phyloP scores from a whole-genome alignment of 2,329 filamentous ascomycete genomes.

The Dactylellina leptospora region DNA sequence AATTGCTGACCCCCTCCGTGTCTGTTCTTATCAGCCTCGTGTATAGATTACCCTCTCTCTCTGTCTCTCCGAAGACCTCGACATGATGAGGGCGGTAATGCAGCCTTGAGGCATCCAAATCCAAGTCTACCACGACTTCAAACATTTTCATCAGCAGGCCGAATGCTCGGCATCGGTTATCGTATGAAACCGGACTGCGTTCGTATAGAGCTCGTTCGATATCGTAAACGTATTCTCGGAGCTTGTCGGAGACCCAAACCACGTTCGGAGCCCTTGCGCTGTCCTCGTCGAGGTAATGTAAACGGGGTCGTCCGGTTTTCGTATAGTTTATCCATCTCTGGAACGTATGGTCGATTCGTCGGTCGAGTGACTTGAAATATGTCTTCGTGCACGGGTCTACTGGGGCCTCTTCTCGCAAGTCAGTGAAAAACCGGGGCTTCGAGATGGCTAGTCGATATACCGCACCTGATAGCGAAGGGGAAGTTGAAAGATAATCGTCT shows the following conservation, averaged over 20 bases:
- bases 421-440: conserved; percentile 47
- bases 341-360: conserved; percentile 25
- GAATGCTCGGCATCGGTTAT: conserved; percentile 26
- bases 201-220: conserved; percentile 28
- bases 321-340: conserved; percentile 48
- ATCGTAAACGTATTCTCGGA: conserved; percentile 24
- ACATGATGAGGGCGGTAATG: conserved; percentile 20
- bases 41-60: conserved; percentile 32
- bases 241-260: conserved; percentile 17
- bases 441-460: conserved; percentile 50
- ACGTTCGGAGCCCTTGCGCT: conserved; percentile 33
- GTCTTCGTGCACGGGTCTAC: conserved; percentile 42
- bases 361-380: conserved; percentile 21
- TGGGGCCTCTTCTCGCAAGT: conserved; percentile 47
- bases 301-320: conserved; percentile 25
- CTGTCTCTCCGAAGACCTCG: conserved; percentile 16
- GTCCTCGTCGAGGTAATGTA: conserved; percentile 26
- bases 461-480: conserved; percentile 39
- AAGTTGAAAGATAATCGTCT: conserved; percentile 38
- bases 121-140: conserved; percentile 19
- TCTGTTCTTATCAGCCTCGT: conserved; percentile 25
- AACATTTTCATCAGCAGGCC: conserved; percentile 33
- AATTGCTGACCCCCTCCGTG: conserved; percentile 14
- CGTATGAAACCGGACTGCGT: conserved; percentile 1
- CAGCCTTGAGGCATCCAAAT: conserved; percentile 2